Evolutionary conservation across 208 protist genomes (phyloP).

Genomic region (Trypanosoma caninum): DNA sequence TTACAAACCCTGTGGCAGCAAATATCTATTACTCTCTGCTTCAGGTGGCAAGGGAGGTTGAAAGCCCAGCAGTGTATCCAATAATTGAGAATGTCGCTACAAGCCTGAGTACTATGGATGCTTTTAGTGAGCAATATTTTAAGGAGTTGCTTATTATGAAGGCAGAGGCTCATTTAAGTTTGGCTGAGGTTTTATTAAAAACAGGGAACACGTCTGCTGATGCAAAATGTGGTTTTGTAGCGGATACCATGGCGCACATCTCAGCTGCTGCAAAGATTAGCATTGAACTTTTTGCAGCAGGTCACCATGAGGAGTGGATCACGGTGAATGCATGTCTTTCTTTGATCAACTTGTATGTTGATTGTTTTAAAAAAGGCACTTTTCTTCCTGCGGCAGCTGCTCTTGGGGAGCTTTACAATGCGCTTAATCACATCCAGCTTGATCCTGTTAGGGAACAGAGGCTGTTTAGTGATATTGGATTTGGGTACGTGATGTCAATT

Average conservation of each 20-base stretch:
- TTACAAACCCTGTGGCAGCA: constrained; percentile 20
- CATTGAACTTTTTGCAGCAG: constrained; percentile 25
- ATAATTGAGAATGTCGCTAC: constrained; percentile 58
- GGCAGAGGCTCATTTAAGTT: constrained; percentile 38
- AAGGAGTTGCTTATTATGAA: constrained; percentile 44
- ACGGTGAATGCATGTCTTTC: constrained; percentile 58
- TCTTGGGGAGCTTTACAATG: constrained; percentile 32
- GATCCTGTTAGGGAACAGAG: constrained; percentile 33
- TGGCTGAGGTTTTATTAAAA: constrained; percentile 33
- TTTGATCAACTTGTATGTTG: constrained; percentile 44
- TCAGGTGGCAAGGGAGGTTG: constrained; percentile 43
- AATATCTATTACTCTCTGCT: constrained; percentile 68
- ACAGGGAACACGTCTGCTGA: constrained; percentile 8
- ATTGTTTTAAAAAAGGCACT: constrained; percentile 34
- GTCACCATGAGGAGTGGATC: constrained; percentile 46
- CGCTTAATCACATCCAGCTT: constrained; percentile 24
- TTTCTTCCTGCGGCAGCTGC: constrained; percentile 31
- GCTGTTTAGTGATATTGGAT: constrained; percentile 31
- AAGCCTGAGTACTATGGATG: constrained; percentile 37
- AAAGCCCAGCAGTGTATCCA: constrained; percentile 40
- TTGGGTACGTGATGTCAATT: constrained; percentile 36
- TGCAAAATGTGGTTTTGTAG: not conserved
- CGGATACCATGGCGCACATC: constrained; percentile 20
- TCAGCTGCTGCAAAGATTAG: constrained; percentile 31
- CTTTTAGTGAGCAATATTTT: constrained; percentile 19